Percentiles rank a stretch among this genome's conserved stretches.
These are phyloP conservation scores for Musa itinerans DNA, from an alignment of 176 grass and related monocot species.

Conservation along the genomic window DNA sequence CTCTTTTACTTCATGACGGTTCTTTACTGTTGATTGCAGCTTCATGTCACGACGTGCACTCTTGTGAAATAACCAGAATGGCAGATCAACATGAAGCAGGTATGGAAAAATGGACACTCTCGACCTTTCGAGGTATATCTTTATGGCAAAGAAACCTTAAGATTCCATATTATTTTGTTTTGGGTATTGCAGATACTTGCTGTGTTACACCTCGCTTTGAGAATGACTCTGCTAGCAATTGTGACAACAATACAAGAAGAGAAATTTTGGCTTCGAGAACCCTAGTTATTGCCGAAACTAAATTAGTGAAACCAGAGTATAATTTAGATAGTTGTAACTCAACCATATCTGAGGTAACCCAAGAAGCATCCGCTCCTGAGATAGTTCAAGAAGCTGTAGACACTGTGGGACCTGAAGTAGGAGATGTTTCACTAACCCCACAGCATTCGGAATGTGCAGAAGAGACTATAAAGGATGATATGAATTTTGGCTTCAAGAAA, in stretches of 20 bases:
- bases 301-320: background rate
- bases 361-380: background rate
- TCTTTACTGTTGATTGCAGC: too few species aligned
- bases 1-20: too few species aligned
- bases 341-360: background rate
- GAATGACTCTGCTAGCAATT: background rate
- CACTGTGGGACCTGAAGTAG: background rate
- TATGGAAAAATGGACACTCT: background rate
- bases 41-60: too few species aligned
- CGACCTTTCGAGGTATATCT: background rate
- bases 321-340: background rate
- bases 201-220: background rate
- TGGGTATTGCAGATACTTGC: background rate
- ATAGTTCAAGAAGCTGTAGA: background rate
- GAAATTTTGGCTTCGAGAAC: background rate
- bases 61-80: background rate
- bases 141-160: background rate
- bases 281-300: background rate
- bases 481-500: background rate
- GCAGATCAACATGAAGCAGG: background rate
- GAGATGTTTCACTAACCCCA: background rate
- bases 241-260: background rate
- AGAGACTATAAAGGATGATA: background rate
- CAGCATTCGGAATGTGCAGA: background rate
- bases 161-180: background rate